Conservation (phyloP, 768 basidiomycete genomes). For the Jaapia argillacea region DNA sequence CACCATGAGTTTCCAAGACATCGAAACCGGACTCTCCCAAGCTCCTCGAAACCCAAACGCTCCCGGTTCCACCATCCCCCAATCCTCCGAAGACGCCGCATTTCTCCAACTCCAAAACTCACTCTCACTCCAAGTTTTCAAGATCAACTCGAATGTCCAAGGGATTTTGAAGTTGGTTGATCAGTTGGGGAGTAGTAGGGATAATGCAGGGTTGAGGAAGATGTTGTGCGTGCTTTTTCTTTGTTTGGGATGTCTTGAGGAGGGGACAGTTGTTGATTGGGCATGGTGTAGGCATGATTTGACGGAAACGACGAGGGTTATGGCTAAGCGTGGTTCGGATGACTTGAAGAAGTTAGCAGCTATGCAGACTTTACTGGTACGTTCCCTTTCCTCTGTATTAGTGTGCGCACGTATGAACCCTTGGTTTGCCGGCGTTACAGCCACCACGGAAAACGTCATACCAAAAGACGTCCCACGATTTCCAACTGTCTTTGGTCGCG, state of each 20-base stretch:
- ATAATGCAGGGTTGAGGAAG: constrained; percentile 72
- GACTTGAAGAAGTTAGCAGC: constrained; percentile 84
- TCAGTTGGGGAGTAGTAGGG: constrained; percentile 78
- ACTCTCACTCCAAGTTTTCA: constrained; percentile 90
- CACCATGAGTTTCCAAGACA: constrained; percentile 41
- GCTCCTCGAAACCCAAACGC: constrained; percentile 9
- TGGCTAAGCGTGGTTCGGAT: constrained; percentile 90
- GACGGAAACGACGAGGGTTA: constrained; percentile 87
- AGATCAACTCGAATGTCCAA: constrained; percentile 96
- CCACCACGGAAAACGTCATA: constrained; percentile 74
- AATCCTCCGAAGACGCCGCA: constrained; percentile 53
- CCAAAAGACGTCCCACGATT: constrained; percentile 89
- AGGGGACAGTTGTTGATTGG: constrained; percentile 1
- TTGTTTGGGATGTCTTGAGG: constrained; percentile 1
- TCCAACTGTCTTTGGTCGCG: constrained; percentile 79
- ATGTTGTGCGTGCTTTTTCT: constrained; percentile 57
- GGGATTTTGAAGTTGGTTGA: constrained; percentile 96
- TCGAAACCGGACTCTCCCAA: constrained; percentile 30
- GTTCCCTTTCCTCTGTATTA: constrained; percentile 11
- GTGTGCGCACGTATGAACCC: background rate
- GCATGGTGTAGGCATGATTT: constrained; percentile 65
- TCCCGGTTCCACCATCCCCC: constrained; percentile 18
- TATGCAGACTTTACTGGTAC: constrained; percentile 51
- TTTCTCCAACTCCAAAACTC: constrained; percentile 73
- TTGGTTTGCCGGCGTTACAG: constrained; percentile 25